These are phyloP conservation scores for Xylariaceae sp. DNA, from an alignment of 2,329 filamentous ascomycete genomes.

Conservation along the genomic window DNA sequence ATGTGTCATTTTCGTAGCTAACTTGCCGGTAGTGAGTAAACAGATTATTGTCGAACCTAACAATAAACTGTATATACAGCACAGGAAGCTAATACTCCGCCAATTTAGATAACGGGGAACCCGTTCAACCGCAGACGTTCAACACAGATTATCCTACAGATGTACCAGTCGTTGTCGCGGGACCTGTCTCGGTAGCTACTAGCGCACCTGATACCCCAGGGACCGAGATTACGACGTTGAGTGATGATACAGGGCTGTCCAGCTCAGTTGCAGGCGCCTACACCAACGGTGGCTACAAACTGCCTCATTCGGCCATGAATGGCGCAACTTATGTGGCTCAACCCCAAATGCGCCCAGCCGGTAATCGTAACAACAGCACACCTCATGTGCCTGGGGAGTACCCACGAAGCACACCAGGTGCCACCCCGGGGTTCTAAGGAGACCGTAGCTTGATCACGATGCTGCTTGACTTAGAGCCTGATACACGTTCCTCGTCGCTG, in stretches of 20 bases:
- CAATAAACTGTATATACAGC: too few species aligned
- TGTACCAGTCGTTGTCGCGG: conserved; percentile 18
- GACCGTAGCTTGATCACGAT: neutral
- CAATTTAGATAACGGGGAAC: conserved; percentile 41
- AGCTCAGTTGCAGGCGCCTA: conserved; percentile 9
- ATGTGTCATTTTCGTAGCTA: too few species aligned
- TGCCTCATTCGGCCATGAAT: conserved; percentile 6
- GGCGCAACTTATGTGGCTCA: conserved; percentile 12
- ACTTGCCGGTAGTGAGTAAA: too few species aligned
- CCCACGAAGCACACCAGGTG: conserved; percentile 16
- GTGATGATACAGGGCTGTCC: conserved; percentile 19
- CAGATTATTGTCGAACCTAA: too few species aligned
- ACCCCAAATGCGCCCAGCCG: conserved; percentile 16
- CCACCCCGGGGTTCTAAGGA: conserved; percentile 4
- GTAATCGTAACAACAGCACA: conserved; percentile 22
- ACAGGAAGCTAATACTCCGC: too few species aligned
- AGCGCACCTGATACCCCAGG: conserved; percentile 15
- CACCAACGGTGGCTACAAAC: conserved; percentile 12
- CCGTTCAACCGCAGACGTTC: conserved; percentile 25
- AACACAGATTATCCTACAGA: conserved; percentile 16
- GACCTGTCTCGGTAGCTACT: conserved; percentile 11
- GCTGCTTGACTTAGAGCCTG: neutral
- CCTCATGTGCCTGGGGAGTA: conserved; percentile 31
- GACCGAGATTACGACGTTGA: conserved; percentile 14
- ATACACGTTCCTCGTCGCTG: neutral